Evolutionary conservation across 2,329 filamentous ascomycete species (phyloP).

Genomic region (Hansfordia pulvinata): DNA sequence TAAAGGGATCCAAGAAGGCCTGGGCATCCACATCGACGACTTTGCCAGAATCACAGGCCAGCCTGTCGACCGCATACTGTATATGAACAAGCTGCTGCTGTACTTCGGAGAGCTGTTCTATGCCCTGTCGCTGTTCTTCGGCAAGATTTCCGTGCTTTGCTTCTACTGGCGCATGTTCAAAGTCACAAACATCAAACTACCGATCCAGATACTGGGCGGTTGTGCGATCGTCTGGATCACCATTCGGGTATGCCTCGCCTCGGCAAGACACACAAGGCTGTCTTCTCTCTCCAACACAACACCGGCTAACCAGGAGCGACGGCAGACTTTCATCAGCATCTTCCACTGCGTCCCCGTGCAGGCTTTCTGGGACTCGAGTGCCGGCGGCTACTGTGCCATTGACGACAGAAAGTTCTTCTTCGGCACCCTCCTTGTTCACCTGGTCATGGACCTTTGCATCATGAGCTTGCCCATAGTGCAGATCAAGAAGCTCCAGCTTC

Average conservation of each 20-base stretch:
- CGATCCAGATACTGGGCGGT: constrained; percentile 13
- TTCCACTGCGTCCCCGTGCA: constrained; percentile 19
- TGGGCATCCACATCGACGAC: constrained; percentile 4
- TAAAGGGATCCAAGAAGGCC: constrained; percentile 1
- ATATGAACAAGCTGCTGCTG: constrained; percentile 7
- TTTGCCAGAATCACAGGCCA: constrained; percentile 2
- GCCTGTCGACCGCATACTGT: constrained; percentile 1
- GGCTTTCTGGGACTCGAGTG: constrained; percentile 16
- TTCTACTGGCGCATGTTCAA: constrained; percentile 18
- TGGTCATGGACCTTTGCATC: constrained; percentile 17
- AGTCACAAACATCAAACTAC: constrained; percentile 12
- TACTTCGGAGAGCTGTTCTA: constrained; percentile 15
- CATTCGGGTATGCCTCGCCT: constrained; percentile 6
- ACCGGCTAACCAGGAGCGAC: too few species aligned
- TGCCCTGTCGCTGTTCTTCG: constrained; percentile 13
- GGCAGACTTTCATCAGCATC: constrained; percentile 15
- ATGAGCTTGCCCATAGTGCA: constrained; percentile 17
- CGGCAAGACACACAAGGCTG: too few species aligned
- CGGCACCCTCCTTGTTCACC: constrained; percentile 16
- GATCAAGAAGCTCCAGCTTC: constrained; percentile 16
- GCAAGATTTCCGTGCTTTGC: constrained; percentile 14
- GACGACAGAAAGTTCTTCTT: constrained; percentile 18
- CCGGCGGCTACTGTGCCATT: constrained; percentile 14
- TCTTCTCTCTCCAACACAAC: too few species aligned
- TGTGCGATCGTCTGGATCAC: constrained; percentile 13